Base-by-base conservation (phyloP, 352 stramenopile species). In the Peronospora tabacina region DNA sequence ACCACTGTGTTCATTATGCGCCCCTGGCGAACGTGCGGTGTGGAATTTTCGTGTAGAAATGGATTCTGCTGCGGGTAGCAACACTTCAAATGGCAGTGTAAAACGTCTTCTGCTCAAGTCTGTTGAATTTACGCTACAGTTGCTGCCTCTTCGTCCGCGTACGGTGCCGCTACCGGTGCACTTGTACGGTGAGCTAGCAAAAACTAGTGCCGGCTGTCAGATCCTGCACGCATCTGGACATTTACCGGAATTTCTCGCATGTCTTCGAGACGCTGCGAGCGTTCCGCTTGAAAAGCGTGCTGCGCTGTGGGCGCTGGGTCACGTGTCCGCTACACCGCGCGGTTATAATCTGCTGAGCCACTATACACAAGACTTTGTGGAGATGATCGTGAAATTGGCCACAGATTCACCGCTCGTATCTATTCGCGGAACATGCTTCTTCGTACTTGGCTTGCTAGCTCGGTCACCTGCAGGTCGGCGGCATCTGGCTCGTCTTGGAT, bases 41-140 rank as follows among this genome's bases (percentile, higher is more conserved):
- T 94, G 83, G 83, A 94, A 91, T 32, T 94, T 92, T 48, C 79
- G 80, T 16, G 76, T 94, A n/a, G 83, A 94, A 57, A 85, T 87
- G 74, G 83, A 92, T 39, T 68, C 48, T 19, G 63, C 57, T 2
- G 68, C 72, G 5, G 63, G 65, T 12, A 70, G 63, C 7, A 79
- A 58, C n/a, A 70, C 61, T 42, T 58, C 61, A 38, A 70, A 70
- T 42, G 65, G 65, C 10, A 73, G 51, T 19, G 64, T 90, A 10
- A 91, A 89, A 50, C 78, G 83, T 2, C 41, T 92, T 20, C 49
- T 82, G 62, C 80, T 94, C n/a, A 92, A 94, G 55, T 92, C 81
- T 16, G 82, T 94, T 17, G 83, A 94, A 52, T 94, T 94, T 52
- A 94, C 83, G 10, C 62, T 94, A 2, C 81, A 94, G 50, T 58